Base-by-base conservation (phyloP, 257 asterid genomes). In the Nyctanthes arbortristis region DNA sequence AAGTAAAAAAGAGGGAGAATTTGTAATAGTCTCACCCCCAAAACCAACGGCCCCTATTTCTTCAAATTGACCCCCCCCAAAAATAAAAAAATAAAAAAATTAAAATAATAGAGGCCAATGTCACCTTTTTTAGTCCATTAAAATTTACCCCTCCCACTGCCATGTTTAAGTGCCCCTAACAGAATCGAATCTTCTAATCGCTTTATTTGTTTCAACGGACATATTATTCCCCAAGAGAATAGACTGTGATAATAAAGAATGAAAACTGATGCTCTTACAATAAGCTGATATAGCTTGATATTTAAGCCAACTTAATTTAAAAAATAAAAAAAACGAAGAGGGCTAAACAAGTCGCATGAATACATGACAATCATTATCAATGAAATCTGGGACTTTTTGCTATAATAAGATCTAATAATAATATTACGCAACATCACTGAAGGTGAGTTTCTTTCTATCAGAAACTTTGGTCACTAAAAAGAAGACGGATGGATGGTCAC, bases 401-500 rank as follows among this genome's bases (percentile, higher is more conserved):
- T 39, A 60, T 61, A 66, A 39, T 60, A 66, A 62, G 30, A 1
- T 6, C 63, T 77, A 64, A 73, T 62, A 66, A 69, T 66, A 67
- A 68, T 55, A 67, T 74, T 72, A 66, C 70, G 36, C 84, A 77
- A 52, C 75, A 77, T 66, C 75, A 66, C 71, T n/a, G n/a, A 62
- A 77, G 67, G 69, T 36, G 72, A 72, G 63, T 55, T 71, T 72
- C 76, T 58, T 70, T 52, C 5, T 5, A 52, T 14, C 3, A 43
- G 54, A 43, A 43, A 43, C 14, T 14, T 74, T 47, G 67, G 83
- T 84, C 80, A 72, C 68, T 61, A 83, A 77, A 83, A 79, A 40
- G 27, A 45, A 68, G 71, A n/a, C n/a, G n/a, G n/a, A n/a, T n/a
- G 80, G 79, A 75, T 28, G 84, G 80, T 80, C 82, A 84, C 79